A percentile compares a stretch with the other conserved stretches of the same genome.
phyloP scores from a whole-genome alignment of 164 flowering plant genomes.

The Magnolia officinalis region DNA sequence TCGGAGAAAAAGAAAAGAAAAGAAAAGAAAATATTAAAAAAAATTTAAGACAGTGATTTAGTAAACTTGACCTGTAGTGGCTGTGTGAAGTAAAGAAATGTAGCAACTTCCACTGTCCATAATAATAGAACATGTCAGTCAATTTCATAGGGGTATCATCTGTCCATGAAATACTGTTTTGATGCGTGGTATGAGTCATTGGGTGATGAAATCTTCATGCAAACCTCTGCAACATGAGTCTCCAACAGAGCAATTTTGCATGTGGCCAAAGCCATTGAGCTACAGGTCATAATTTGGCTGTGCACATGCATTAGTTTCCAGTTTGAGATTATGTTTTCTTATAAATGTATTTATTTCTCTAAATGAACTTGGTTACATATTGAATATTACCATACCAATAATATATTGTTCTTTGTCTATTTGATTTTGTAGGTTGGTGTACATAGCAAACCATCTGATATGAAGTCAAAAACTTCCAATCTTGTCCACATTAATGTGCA shows the following conservation, averaged over 20 bases:
- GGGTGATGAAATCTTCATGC: not conserved
- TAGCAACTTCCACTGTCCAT: no score
- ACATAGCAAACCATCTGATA: constrained; percentile 55
- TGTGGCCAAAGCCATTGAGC: not conserved
- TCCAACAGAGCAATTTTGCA: not conserved
- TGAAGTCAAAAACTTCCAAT: constrained; percentile 66
- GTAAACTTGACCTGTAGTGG: not conserved
- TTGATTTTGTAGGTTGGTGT: constrained; percentile 68
- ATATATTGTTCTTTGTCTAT: constrained; percentile 6
- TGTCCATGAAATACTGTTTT: not conserved
- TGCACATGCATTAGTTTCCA: not conserved
- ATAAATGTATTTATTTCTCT: not conserved
- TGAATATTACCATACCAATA: not conserved
- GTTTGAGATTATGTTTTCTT: not conserved
- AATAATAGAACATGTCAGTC: not conserved
- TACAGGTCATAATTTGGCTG: not conserved
- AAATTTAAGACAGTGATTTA: no score
- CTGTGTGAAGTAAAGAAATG: not conserved
- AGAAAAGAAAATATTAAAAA: no score
- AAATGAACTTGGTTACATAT: not conserved
- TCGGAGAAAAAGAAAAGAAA: no score
- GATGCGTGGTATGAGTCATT: not conserved
- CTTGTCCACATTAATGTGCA: constrained; percentile 60
- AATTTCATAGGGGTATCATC: not conserved
- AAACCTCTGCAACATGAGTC: not conserved